Base-by-base conservation (phyloP, 345 rosid genomes). In the Rhizophora mangle region DNA sequence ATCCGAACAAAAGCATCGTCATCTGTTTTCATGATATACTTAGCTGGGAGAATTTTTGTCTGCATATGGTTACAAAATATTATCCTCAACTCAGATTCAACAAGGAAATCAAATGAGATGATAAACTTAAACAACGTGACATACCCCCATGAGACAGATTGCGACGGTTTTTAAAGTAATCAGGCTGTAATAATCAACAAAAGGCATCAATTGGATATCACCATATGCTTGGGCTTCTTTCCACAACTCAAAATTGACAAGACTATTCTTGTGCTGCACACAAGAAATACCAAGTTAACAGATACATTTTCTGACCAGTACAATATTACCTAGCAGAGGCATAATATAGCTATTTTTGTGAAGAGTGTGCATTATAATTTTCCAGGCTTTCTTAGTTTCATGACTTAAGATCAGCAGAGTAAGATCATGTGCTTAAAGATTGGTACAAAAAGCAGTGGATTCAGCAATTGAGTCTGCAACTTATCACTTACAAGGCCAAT, bases 1-100 rank as follows among this genome's bases (percentile, higher is more conserved):
- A 91, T 87, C 71, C 97, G 74, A 39, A 88, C 91, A 82, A 94
- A 94, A 20, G 90, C 98, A 74, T 94, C 98, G 63, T 93, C 98
- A 53, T 94, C 98, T 6, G 93, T 87, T 81, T 94, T 94, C 98
- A 94, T 91, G 63, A 94, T 81, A 73, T 88, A 88, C 73, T 89
- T 89, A 60, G 97, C 91, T 65, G 88, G 91, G 53, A 89, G 74
- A 74, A 89, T 80, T 79, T 89, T 88, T 13, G 89, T 86, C 98
- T 93, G 89, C 87, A 85, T 60, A 83, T 62, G 37, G 29, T 46
- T 3, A 51, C 8, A 57, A 70, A 73, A 56, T 30, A 63, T 53
- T 24, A 29, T 47, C 20, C 49, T 27, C 22, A 60, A 26, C 32
- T 69, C 30, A 65, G 65, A 43, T 55, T 64, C 56, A 58, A 61